Base-by-base conservation (phyloP, 495 filamentous ascomycete species). In the Filosporella fistucella region DNA sequence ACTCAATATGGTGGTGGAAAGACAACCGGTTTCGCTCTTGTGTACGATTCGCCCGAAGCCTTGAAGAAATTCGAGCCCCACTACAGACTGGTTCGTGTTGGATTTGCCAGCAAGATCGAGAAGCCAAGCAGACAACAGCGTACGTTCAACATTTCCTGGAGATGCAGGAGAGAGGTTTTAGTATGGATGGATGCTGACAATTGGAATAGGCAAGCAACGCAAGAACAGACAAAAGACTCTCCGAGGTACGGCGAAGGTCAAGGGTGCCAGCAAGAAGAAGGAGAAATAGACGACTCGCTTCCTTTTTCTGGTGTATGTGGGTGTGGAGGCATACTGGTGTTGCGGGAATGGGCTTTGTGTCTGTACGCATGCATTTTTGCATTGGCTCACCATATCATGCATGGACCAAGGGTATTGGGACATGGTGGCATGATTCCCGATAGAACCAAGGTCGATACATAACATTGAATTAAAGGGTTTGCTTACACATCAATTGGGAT, bases 1-100 rank as follows among this genome's bases (percentile, higher is more conserved):
- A 99, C 94, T 44, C 91, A 96, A 70, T 99, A 86, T 70, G 94
- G 94, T 88, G 94, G 94, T 67, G 94, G 94, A 74, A 99, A 97
- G 85, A 93, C 85, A 71, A 97, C 91, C 49, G 94, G 94, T 60
- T 99, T 99, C 72, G 94, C 90, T 53, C 85, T 97, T 57, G 80
- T 99, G 76, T 99, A 99, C 80, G 94, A 99, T 69, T 91, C 86
- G 59, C 74, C 78, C 58, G 94, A 97, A 79, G 88, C 88, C 60
- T 81, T 97, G 82, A 97, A 96, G 87, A 96, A 96, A 76, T 99
- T 97, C 72, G 94, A 99, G 85, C 94, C 94, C 60, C 86, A 86
- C 73, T 97, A 95, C 85, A 82, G 93, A 68, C 81, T 95, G 50
- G 82, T 97, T 70, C 82, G 94, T 61, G 85, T 94, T 68, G 93